Evolutionary conservation across 192 early-diverging fungal species (phyloP), one percentile per base, ranked within the genome.

Genomic region (Entomortierella beljakovae): DNA sequence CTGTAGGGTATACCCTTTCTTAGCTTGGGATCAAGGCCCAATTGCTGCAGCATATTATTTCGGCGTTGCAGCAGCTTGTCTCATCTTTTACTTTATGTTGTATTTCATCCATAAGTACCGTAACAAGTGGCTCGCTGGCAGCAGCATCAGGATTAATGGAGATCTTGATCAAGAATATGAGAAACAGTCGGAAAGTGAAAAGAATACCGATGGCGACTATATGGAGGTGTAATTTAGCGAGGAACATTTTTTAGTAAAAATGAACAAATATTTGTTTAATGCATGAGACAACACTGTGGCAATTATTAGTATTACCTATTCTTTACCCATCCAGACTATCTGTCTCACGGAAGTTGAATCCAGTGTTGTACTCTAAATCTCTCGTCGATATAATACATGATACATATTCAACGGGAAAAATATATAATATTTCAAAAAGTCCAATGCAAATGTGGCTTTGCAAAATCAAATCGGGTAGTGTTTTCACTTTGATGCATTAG

Each of bases 1-100:
- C 0, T 25, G 37, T 42, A 71, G 69, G 68, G 72, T 82, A 20
- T 82, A 82, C 43, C 64, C 80, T 1, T 82, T 82, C 62, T 22
- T 82, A 15, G 28, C 57, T 43, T 82, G 72, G 64, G 28, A 52
- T 23, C 68, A 75, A 20, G 67, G 68, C 4, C 71, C 72, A 3
- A 68, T 48, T 6, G 68, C 57, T 6, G 72, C 75, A 0, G 53
- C 53, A 4, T 70, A 71, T 38, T 64, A 70, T n/a, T 37, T 76
- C 25, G 72, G 49, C 15, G 61, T 82, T 25, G 71, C 65, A 6
- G 40, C 70, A 23, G 65, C 54, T 2, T 48, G 63, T 0, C 64
- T 67, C 38, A n/a, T 75, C 18, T 26, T 82, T 8, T 82, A 65
- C 60, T 64, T 77, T 42, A 26, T 65, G 20, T 11, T 61, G 29